Evolutionary conservation across 1,284 basidiomycete species (phyloP).

Genomic region (Ceratobasidium sp.): DNA sequence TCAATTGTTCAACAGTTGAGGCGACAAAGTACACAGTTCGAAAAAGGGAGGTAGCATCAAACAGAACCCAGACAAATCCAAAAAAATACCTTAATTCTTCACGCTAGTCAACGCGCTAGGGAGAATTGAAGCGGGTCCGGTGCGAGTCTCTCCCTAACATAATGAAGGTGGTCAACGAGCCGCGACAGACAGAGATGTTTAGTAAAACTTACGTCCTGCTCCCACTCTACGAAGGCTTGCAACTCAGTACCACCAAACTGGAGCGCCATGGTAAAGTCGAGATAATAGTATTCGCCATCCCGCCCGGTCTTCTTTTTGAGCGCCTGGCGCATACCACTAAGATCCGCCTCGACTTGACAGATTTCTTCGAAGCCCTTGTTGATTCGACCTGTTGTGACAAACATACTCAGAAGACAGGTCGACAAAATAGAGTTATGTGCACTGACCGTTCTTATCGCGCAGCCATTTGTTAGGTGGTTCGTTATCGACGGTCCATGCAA

Average conservation of each 20-base stretch:
- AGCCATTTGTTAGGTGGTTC: conserved; percentile 32
- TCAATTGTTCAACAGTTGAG: conserved; percentile 12
- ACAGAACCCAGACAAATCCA: background rate
- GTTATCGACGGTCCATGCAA: conserved; percentile 26
- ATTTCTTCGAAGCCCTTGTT: conserved; percentile 41
- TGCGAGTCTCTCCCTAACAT: conserved; percentile 34
- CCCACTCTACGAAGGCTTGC: conserved; percentile 47
- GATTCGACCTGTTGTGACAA: conserved; percentile 19
- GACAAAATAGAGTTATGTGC: too few species aligned
- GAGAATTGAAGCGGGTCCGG: conserved; percentile 38
- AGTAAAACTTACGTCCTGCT: conserved; percentile 34
- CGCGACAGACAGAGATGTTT: background rate
- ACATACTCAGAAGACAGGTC: background rate
- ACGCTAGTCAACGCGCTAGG: conserved; percentile 38
- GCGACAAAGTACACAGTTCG: conserved; percentile 19
- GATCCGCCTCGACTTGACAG: conserved; percentile 43
- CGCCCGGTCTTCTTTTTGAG: conserved; percentile 41
- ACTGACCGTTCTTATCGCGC: conserved; percentile 36
- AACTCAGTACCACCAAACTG: conserved; percentile 47
- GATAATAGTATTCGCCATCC: conserved; percentile 42
- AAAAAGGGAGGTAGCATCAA: background rate
- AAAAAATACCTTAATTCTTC: conserved; percentile 11
- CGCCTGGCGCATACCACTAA: conserved; percentile 43
- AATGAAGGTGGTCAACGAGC: background rate
- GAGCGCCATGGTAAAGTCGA: conserved; percentile 45